Evolutionary conservation across 2,329 filamentous ascomycete species (phyloP).

Genomic region (Lachnum nothofagi): DNA sequence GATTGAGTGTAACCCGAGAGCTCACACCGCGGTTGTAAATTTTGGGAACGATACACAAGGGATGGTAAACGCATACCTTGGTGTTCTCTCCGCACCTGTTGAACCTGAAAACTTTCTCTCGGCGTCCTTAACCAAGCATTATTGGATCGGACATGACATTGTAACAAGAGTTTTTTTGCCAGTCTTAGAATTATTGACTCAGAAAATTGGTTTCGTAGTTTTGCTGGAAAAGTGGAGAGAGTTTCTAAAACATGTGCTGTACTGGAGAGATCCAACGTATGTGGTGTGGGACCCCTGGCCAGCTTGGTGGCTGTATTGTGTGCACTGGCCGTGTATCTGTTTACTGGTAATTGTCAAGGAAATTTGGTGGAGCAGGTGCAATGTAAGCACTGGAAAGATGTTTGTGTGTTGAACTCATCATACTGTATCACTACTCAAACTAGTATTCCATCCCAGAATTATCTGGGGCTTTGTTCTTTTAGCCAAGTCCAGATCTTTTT

Average conservation of each 20-base stretch:
- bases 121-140: slow-evolving; percentile 38
- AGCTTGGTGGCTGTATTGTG: slow-evolving; percentile 52
- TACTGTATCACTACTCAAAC: background rate
- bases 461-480: background rate
- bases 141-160: slow-evolving; percentile 66
- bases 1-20: slow-evolving; percentile 67
- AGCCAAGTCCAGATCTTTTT: slow-evolving; percentile 37
- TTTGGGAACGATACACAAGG: slow-evolving; percentile 46
- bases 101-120: background rate
- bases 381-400: slow-evolving; percentile 62
- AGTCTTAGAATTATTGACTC: slow-evolving; percentile 31
- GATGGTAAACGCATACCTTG: slow-evolving; percentile 47
- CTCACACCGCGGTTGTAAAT: slow-evolving; percentile 61
- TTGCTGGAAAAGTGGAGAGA: slow-evolving; percentile 23
- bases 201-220: slow-evolving; percentile 22
- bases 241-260: slow-evolving; percentile 38
- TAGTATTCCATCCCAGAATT: background rate
- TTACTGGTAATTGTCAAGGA: slow-evolving; percentile 40
- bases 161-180: slow-evolving; percentile 48
- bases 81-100: slow-evolving; percentile 34
- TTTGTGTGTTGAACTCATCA: slow-evolving; percentile 35
- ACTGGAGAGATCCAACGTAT: slow-evolving; percentile 53
- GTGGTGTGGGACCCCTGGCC: slow-evolving; percentile 52
- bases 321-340: slow-evolving; percentile 53
- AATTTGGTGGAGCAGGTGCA: slow-evolving; percentile 57